Evolutionary conservation across 1,284 basidiomycete genomes (phyloP).

Genomic region (Coniferiporia weirii): DNA sequence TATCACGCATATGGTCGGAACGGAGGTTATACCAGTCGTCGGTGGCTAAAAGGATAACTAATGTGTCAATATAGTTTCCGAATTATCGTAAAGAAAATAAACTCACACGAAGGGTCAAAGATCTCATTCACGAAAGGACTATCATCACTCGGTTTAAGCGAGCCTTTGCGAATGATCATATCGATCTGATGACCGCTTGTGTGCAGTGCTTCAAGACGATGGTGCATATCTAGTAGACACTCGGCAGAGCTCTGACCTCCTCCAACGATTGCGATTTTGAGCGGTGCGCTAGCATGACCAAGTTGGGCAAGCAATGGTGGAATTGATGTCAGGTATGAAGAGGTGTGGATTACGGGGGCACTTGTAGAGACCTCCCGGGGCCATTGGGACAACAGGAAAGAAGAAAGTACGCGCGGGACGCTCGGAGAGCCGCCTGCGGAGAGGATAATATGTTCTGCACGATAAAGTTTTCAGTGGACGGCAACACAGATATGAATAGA

Average conservation of each 20-base stretch:
- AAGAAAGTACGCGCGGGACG: conserved; percentile 37
- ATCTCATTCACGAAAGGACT: conserved; percentile 56
- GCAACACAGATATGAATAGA: background rate
- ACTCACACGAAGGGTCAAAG: conserved; percentile 48
- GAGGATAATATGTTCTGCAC: conserved; percentile 42
- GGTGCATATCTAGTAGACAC: conserved; percentile 45
- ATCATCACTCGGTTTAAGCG: conserved; percentile 52
- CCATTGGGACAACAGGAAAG: conserved; percentile 24
- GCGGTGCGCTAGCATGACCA: conserved; percentile 24
- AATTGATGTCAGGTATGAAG: conserved; percentile 39
- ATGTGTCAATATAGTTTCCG: conserved; percentile 3
- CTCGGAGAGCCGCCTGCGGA: conserved; percentile 47
- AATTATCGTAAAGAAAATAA: conserved; percentile 4
- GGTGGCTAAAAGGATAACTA: conserved; percentile 30
- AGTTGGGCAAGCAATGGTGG: conserved; percentile 31
- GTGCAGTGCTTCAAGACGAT: conserved; percentile 33
- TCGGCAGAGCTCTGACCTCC: conserved; percentile 53
- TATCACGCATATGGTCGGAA: conserved; percentile 32
- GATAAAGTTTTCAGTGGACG: background rate
- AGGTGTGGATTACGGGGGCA: conserved; percentile 40
- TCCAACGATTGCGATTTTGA: conserved; percentile 49
- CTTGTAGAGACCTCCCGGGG: background rate
- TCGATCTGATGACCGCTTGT: conserved; percentile 38
- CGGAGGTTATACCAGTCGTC: conserved; percentile 36
- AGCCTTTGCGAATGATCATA: conserved; percentile 50